Percentiles rank a stretch among this genome's conserved stretches.
Evolutionary conservation across 1,284 basidiomycete genomes (phyloP).

Genomic region (Exobasidium cylindrosporum): DNA sequence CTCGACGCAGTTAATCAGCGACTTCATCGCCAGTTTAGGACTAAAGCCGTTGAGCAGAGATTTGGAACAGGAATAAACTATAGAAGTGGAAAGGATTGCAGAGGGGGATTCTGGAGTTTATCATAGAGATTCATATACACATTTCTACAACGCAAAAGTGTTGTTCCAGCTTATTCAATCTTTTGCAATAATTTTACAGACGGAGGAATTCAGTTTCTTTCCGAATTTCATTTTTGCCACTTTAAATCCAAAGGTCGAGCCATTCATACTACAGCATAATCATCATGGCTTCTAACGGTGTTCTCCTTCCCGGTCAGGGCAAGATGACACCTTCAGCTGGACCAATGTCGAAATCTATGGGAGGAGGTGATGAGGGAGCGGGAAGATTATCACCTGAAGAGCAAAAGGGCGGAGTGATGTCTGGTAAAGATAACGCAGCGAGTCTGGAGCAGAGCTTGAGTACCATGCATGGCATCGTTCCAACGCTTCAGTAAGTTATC

Average conservation of each 20-base stretch:
- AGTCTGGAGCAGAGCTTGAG: slow-evolving; percentile 40
- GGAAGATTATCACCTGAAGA: slow-evolving; percentile 13
- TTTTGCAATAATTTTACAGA: no score
- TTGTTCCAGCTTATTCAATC: no score
- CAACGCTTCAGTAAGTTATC: slow-evolving; percentile 57
- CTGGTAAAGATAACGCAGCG: slow-evolving; percentile 17
- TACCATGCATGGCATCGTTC: slow-evolving; percentile 56
- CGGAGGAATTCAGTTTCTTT: not conserved
- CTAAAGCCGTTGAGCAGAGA: no score
- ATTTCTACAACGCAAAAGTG: no score
- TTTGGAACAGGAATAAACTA: no score
- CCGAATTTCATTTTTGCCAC: not conserved
- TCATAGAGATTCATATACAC: no score
- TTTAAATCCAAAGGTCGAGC: no score
- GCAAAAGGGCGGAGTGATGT: slow-evolving; percentile 23
- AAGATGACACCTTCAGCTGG: not conserved
- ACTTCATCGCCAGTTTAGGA: no score
- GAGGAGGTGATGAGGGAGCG: slow-evolving; percentile 18
- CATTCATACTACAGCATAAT: not conserved
- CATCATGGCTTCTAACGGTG: slow-evolving; percentile 1
- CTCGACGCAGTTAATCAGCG: no score
- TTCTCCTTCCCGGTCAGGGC: slow-evolving; percentile 4
- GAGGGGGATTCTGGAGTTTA: no score
- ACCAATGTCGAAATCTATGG: not conserved
- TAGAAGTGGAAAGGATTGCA: no score